Evolutionary conservation across 164 flowering plant genomes (phyloP), one percentile per base, ranked within the genome.

Genomic region (Vitis amurensis): DNA sequence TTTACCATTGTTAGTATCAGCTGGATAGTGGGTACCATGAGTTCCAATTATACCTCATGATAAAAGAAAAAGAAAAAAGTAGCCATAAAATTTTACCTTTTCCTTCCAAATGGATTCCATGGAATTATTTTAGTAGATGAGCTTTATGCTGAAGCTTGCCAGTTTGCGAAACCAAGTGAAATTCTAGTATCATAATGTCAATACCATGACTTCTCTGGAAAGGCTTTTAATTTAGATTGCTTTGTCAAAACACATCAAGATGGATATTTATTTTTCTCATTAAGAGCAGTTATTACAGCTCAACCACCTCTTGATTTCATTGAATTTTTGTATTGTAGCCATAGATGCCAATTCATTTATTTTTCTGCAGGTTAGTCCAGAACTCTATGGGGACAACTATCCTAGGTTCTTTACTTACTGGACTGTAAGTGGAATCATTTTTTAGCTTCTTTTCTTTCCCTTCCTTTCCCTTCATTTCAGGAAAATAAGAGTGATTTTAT

Each of bases 391-490:
- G 29, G 98, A 94, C 85, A 85, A 77, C 76, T 78, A 83, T 69
- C 95, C 98, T 1, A 87, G 98, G 71, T 93, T 94, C 80, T 94
- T 94, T 76, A 94, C 98, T 23, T 94, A 94, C 72, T 94, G 98
- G 98, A 94, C 98, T 48, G 98, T 94, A 74, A 91, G 93, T 83
- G 52, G 16, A 0, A 1, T 9, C 13, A 19, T 37, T 30, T 19
- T 55, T 55, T n/a, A 11, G 44, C 19, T 58, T n/a, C 23, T 55
- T 52, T 31, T 64, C 50, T 3, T 31, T 59, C 23, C n/a, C 11
- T 52, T 52, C 13, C 14, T 44, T 11, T 60, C 31, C 23, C 51
- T 55, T 70, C 11, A 9, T 61, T 66, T 60, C 27, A 23, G 27
- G 27, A 23, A 23, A 23, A 23, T 23, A 37, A 37, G 4, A 37